Conservation (phyloP, 2,329 filamentous ascomycete genomes). For the Cercospora janseana region DNA sequence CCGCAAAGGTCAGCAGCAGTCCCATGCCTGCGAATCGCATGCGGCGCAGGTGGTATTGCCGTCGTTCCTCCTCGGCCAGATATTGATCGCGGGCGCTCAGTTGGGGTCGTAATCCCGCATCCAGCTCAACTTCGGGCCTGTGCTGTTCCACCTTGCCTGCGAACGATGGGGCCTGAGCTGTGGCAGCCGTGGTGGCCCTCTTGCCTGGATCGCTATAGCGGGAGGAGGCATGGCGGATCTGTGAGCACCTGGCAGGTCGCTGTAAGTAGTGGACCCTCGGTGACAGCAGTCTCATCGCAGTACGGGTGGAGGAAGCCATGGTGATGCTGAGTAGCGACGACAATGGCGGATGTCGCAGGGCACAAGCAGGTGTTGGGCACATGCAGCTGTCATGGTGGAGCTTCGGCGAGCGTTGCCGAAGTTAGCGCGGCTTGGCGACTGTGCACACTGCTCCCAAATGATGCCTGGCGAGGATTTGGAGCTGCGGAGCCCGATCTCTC, state of each 20-base stretch:
- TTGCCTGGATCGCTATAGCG: constrained; percentile 39
- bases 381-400: constrained; percentile 8
- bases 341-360: too few species aligned
- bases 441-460: constrained; percentile 7
- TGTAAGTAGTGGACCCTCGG: constrained; percentile 30
- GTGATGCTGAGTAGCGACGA: too few species aligned
- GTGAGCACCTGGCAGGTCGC: constrained; percentile 22
- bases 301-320: constrained; percentile 32
- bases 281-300: constrained; percentile 35
- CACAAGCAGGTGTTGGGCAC: neutral
- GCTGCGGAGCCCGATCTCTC: too few species aligned
- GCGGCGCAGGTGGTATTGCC: constrained; percentile 33
- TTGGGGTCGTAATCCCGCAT: constrained; percentile 22
- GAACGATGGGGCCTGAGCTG: constrained; percentile 27
- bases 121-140: constrained; percentile 8
- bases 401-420: constrained; percentile 5
- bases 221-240: constrained; percentile 33
- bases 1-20: constrained; percentile 36
- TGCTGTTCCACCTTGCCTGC: constrained; percentile 16
- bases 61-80: constrained; percentile 33
- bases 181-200: constrained; percentile 30
- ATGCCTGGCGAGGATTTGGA: neutral
- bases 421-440: neutral
- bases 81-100: constrained; percentile 30
- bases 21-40: constrained; percentile 41